These are phyloP conservation scores for Hypoxylon crocopeplum DNA, from an alignment of 495 filamentous ascomycete genomes.

Conservation along the genomic window DNA sequence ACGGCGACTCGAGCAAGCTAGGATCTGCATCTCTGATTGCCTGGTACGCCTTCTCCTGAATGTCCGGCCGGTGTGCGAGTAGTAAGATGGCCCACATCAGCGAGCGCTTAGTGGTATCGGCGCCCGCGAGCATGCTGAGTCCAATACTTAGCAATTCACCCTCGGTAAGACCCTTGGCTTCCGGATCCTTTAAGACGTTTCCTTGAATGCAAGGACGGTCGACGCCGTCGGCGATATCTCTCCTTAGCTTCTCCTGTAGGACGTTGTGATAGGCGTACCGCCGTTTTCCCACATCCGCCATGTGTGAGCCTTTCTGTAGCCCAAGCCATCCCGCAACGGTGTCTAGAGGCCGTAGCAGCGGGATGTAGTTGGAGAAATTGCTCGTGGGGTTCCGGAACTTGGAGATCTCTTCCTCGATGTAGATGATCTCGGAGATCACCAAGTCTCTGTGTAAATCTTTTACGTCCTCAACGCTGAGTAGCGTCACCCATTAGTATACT, in stretches of 20 bases:
- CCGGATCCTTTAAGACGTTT: conserved; percentile 71
- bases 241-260: conserved; percentile 66
- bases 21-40: conserved; percentile 71
- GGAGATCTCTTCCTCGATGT: conserved; percentile 68
- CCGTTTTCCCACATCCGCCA: conserved; percentile 61
- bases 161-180: conserved; percentile 57
- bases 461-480: conserved; percentile 62
- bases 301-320: conserved; percentile 46
- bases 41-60: conserved; percentile 68
- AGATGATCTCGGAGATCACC: conserved; percentile 67
- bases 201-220: conserved; percentile 76
- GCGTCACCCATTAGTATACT: too few species aligned
- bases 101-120: conserved; percentile 31
- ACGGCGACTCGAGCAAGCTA: conserved; percentile 69
- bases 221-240: conserved; percentile 64
- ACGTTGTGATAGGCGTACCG: conserved; percentile 65
- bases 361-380: conserved; percentile 76
- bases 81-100: conserved; percentile 70
- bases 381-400: conserved; percentile 73
- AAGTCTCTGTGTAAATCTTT: conserved; percentile 55
- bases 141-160: conserved; percentile 76
- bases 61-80: conserved; percentile 69
- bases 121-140: conserved; percentile 68
- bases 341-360: conserved; percentile 63
- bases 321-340: conserved; percentile 35